Evolutionary conservation across 805 yeast species (phyloP).

Genomic region (Scheffersomyces coipomensis): DNA sequence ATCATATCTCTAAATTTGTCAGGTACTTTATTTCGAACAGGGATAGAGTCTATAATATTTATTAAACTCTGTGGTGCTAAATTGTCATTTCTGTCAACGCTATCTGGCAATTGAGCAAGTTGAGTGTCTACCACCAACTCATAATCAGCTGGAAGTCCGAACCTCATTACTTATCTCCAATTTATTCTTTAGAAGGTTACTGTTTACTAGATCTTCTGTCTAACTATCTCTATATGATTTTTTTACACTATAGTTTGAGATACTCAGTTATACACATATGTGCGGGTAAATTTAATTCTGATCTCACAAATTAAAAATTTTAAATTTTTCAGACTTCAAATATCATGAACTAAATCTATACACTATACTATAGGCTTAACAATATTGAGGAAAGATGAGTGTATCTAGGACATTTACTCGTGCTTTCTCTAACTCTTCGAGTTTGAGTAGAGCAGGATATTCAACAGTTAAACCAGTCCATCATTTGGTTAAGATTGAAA

Average conservation of each 20-base stretch:
- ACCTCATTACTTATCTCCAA: constrained; percentile 20
- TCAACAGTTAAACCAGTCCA: constrained; percentile 90
- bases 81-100: not conserved
- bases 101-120: not conserved
- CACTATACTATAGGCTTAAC: not conserved
- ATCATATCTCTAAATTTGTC: not conserved
- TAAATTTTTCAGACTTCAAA: constrained; percentile 7
- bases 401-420: constrained; percentile 24
- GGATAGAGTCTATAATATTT: too few species aligned
- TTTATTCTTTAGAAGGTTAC: too few species aligned
- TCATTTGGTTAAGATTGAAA: constrained; percentile 76
- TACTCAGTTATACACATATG: too few species aligned
- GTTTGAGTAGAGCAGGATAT: constrained; percentile 47
- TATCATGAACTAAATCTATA: not conserved
- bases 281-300: constrained; percentile 3
- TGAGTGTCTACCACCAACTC: constrained; percentile 12
- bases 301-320: constrained; percentile 2
- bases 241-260: too few species aligned
- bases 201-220: too few species aligned
- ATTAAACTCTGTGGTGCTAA: not conserved
- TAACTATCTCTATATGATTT: too few species aligned
- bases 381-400: not conserved
- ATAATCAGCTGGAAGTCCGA: constrained; percentile 25
- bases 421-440: constrained; percentile 39
- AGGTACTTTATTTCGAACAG: not conserved